These are phyloP conservation scores for Lipomyces yamanashiensis DNA, from an alignment of 805 yeast genomes.

Conservation along the genomic window DNA sequence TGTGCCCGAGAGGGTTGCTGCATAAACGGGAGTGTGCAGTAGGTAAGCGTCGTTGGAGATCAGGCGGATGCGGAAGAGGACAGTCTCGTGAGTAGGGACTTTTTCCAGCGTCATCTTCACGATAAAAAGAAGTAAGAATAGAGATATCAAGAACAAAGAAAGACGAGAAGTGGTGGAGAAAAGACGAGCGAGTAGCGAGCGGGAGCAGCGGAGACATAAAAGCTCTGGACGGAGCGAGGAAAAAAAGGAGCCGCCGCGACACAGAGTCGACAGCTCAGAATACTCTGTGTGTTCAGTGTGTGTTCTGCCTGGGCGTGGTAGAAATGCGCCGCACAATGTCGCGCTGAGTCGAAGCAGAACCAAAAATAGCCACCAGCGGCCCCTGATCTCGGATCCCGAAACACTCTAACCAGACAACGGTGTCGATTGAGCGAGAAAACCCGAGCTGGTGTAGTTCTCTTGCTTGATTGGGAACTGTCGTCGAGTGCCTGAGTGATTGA, in stretches of 20 bases:
- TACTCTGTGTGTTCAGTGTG: background rate
- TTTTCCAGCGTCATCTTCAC: background rate
- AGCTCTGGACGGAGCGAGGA: too few relatives aligned
- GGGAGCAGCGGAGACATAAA: background rate
- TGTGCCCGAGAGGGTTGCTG: conserved; percentile 31
- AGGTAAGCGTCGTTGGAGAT: conserved; percentile 8
- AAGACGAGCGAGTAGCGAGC: background rate
- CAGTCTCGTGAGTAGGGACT: conserved; percentile 24
- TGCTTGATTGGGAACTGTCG: too few relatives aligned
- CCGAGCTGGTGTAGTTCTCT: too few relatives aligned
- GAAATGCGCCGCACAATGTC: background rate
- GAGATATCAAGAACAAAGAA: background rate
- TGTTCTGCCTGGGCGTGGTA: background rate
- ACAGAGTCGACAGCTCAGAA: too few relatives aligned
- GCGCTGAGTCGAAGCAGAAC: background rate
- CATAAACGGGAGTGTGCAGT: conserved; percentile 20
- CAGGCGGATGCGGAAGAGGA: conserved; percentile 30
- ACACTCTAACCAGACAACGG: background rate
- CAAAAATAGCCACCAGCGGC: background rate
- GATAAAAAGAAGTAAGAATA: background rate
- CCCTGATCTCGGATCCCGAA: background rate
- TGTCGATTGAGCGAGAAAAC: background rate
- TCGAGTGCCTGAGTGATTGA: too few relatives aligned
- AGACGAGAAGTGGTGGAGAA: background rate
- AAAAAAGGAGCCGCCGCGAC: too few relatives aligned